phyloP scores from a whole-genome alignment of 257 asterid species.

The Anisodus tanguticus region DNA sequence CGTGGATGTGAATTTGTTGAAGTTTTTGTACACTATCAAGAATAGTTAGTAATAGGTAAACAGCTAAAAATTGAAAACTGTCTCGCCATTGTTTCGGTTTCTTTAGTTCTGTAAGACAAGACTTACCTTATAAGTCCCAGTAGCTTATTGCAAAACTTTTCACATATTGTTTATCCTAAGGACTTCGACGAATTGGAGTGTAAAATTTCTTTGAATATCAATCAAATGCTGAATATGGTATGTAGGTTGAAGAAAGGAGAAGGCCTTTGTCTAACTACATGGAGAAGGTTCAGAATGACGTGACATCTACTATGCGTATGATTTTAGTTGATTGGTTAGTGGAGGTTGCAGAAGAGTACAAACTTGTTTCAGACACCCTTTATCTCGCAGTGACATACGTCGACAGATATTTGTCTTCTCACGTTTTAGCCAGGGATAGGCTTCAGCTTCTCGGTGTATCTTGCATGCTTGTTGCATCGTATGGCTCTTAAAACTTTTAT shows the following conservation, averaged over 20 bases:
- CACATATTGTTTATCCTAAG: background rate
- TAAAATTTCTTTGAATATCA: background rate
- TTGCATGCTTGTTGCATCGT: constrained; percentile 94
- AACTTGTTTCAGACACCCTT: constrained; percentile 74
- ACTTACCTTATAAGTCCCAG: constrained; percentile 7
- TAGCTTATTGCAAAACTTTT: constrained; percentile 9
- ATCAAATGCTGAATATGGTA: constrained; percentile 37
- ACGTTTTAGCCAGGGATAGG: constrained; percentile 52
- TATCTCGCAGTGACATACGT: constrained; percentile 69
- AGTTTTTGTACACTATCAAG: background rate
- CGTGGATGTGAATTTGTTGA: background rate
- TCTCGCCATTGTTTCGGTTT: background rate
- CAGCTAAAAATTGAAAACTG: background rate
- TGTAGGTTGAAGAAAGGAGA: constrained; percentile 66
- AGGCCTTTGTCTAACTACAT: constrained; percentile 77
- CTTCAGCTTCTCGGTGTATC: constrained; percentile 96
- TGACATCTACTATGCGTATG: constrained; percentile 69
- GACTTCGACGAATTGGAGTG: background rate
- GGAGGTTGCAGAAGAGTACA: constrained; percentile 86
- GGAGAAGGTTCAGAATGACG: constrained; percentile 70
- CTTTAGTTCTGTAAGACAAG: background rate
- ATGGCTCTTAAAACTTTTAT: constrained; percentile 38
- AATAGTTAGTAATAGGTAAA: background rate
- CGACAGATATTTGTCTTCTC: constrained; percentile 74
- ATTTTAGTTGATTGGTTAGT: constrained; percentile 87